A percentile compares a stretch with the other conserved stretches of the same genome.
phyloP scores from a whole-genome alignment of 345 rosid genomes.

The Lepidium sativum region DNA sequence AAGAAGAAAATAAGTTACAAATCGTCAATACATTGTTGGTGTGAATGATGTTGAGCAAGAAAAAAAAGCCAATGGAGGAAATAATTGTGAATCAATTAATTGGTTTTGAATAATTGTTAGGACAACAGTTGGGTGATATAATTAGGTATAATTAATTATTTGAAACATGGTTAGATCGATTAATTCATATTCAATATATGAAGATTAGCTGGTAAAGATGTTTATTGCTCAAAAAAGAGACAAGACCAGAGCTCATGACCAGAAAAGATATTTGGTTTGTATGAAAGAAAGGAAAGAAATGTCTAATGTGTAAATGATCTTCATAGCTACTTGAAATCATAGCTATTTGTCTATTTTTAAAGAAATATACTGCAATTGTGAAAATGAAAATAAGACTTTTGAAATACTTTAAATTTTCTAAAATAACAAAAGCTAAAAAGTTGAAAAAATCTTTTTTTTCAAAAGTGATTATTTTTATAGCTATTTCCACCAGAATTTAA shows the following conservation, averaged over 20 bases:
- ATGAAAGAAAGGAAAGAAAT: background rate
- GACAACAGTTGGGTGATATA: constrained; percentile 14
- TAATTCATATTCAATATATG: background rate
- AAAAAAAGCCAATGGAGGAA: background rate
- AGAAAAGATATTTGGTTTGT: background rate
- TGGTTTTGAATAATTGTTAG: constrained; percentile 18
- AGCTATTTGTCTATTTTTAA: no score
- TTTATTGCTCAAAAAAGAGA: constrained; percentile 6
- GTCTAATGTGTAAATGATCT: background rate
- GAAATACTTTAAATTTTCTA: no score
- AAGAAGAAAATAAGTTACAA: background rate
- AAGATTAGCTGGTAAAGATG: constrained; percentile 21
- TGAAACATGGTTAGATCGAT: constrained; percentile 13
- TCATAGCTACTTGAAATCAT: no score
- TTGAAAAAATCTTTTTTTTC: no score
- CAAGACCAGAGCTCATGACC: constrained; percentile 12
- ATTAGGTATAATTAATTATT: constrained; percentile 8
- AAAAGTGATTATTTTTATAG: no score
- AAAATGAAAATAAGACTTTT: no score
- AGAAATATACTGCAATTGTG: no score
- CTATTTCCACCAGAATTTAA: no score
- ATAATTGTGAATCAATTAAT: constrained; percentile 17
- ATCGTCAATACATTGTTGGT: constrained; percentile 15
- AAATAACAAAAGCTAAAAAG: no score
- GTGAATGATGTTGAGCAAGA: constrained; percentile 24